A percentile compares a stretch with the other conserved stretches of the same genome.
Evolutionary conservation across 225 moss, liverwort and hornwort species (phyloP).

Genomic region (Ulota crispa): DNA sequence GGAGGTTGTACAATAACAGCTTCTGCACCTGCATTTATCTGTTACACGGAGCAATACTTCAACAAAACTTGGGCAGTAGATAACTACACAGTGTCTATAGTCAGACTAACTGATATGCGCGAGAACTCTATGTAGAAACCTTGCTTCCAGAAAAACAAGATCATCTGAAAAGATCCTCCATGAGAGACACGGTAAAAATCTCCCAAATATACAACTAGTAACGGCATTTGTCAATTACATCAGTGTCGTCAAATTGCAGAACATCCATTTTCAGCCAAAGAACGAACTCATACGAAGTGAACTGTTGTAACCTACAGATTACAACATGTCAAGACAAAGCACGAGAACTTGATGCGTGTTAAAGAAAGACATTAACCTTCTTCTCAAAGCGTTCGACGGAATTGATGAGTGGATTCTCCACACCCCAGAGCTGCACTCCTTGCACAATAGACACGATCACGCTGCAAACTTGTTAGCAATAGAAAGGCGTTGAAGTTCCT

Average conservation of each 20-base stretch:
- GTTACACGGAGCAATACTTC: background rate
- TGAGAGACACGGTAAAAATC: background rate
- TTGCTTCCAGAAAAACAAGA: background rate
- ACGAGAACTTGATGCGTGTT: background rate
- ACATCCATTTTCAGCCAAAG: background rate
- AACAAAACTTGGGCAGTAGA: background rate
- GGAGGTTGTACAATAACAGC: slow-evolving; percentile 81
- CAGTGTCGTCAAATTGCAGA: background rate
- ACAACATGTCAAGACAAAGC: background rate
- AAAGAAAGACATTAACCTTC: slow-evolving; percentile 46
- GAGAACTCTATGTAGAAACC: background rate
- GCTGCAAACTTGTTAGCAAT: slow-evolving; percentile 21
- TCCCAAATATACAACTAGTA: background rate
- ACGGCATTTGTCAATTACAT: background rate
- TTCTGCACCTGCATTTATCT: slow-evolving; percentile 72
- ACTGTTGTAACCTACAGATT: background rate
- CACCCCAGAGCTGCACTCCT: slow-evolving; percentile 92
- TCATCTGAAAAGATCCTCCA: background rate
- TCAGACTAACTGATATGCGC: background rate
- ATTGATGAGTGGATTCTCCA: slow-evolving; percentile 89
- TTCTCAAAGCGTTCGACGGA: slow-evolving; percentile 69
- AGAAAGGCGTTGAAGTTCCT: background rate
- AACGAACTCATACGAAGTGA: background rate
- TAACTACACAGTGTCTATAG: background rate
- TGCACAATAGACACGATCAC: slow-evolving; percentile 42